Evolutionary conservation across 1,284 basidiomycete genomes (phyloP).

Genomic region (Cryptococcus amylolentus): DNA sequence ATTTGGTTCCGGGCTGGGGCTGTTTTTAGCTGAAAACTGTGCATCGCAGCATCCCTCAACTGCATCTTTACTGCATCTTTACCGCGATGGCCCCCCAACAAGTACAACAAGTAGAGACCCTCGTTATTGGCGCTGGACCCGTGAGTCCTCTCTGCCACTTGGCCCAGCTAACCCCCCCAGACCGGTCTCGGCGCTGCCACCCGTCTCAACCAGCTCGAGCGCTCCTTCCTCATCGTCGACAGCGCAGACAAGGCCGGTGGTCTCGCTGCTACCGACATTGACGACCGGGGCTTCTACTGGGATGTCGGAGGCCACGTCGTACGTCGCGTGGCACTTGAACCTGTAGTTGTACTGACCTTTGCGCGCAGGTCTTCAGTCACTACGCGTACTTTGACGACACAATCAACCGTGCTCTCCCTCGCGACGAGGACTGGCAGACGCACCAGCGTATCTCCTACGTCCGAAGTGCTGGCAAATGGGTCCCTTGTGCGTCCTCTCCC

Average conservation of each 20-base stretch:
- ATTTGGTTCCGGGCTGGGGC: not conserved
- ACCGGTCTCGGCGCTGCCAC: slow-evolving; percentile 56
- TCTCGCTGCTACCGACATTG: slow-evolving; percentile 54
- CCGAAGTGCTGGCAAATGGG: slow-evolving; percentile 53
- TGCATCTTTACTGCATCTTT: too few species aligned
- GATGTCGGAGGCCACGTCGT: slow-evolving; percentile 58
- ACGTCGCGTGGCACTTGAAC: not conserved
- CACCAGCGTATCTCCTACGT: slow-evolving; percentile 57
- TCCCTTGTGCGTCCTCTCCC: slow-evolving; percentile 47
- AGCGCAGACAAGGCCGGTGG: slow-evolving; percentile 52
- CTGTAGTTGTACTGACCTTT: not conserved
- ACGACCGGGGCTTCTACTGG: slow-evolving; percentile 55
- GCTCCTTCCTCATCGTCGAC: slow-evolving; percentile 52
- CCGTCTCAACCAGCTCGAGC: slow-evolving; percentile 52
- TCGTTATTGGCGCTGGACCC: slow-evolving; percentile 49
- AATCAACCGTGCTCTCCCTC: slow-evolving; percentile 53
- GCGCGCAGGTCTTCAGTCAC: slow-evolving; percentile 32
- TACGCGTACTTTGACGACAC: slow-evolving; percentile 56
- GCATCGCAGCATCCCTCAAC: not conserved
- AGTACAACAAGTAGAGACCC: slow-evolving; percentile 37
- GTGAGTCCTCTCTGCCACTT: slow-evolving; percentile 13
- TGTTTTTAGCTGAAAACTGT: not conserved
- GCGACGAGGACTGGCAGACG: slow-evolving; percentile 53
- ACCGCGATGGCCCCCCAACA: not conserved
- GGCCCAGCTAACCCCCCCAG: slow-evolving; percentile 2